Base-by-base conservation (phyloP, 305 asterid species). In the Fraxinus xanthoxyloides region DNA sequence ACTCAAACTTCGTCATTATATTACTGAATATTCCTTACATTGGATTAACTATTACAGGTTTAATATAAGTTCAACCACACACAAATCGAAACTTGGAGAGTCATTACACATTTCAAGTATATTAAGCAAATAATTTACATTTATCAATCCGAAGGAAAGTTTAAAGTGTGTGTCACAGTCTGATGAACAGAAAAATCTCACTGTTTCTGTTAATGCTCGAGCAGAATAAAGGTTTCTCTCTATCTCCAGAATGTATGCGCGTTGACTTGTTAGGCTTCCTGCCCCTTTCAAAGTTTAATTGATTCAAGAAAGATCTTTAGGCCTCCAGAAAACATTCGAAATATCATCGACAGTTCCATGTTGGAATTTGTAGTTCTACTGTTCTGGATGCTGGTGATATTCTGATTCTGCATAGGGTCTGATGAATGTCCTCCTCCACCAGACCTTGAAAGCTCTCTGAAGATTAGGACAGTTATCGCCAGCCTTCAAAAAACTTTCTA, bases 351-450 rank as follows among this genome's bases (percentile, higher is more conserved):
- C 24, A 54, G 19, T n/a, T 76, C 65, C 38, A 17, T 6, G 30
- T 31, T 31, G 23, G 31, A 77, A 38, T 77, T 10, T 4, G 40
- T 17, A 10, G 48, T 8, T 31, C 32, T 31, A 35, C 38, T 61
- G 73, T 67, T 83, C 87, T 17, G 86, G 61, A 31, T 77, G 90
- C 76, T 65, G 87, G 38, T 75, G 77, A 69, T 51, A 83, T 79
- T 85, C 86, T 0, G 91, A 79, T 72, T 93, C 97, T 3, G 84
- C 87, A 13, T 82, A 91, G 7, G 99, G 98, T 79, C 97, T 86
- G 23, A 91, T 84, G 40, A 94, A 96, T 13, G 99, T 92, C 87
- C 99, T 82, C 80, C 99, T 91, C 99, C 99, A 96, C 99, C 99
- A 96, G 24, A 96, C 98, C 89, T 96, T 98, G 21, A 96, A 96